Conservation (phyloP, 805 yeast genomes). For the Metschnikowia kofuensis region DNA sequence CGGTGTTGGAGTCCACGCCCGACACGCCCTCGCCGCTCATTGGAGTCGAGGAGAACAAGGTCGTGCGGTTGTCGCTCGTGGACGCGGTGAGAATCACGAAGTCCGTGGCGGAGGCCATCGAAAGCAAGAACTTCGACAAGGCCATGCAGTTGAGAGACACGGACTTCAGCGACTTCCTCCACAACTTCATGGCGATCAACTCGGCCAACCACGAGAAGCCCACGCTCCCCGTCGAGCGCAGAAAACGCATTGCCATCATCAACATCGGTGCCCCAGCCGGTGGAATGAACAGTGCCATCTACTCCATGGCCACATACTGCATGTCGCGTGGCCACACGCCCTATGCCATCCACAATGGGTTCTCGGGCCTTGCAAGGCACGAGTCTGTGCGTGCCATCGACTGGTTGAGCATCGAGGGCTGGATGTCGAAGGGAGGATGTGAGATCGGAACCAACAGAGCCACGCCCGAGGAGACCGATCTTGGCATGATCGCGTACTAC, state of each 20-base stretch:
- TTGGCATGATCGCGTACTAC: conserved; percentile 69
- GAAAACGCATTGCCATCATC: conserved; percentile 76
- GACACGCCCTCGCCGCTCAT: conserved; percentile 79
- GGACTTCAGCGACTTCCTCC: conserved; percentile 61
- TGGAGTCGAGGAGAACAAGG: conserved; percentile 67
- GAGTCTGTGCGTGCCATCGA: conserved; percentile 71
- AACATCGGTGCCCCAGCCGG: conserved; percentile 98
- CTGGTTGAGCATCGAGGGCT: conserved; percentile 86
- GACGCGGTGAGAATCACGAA: conserved; percentile 73
- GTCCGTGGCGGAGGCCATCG: conserved; percentile 69
- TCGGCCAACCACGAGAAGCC: conserved; percentile 35
- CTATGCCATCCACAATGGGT: conserved; percentile 91
- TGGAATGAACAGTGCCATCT: conserved; percentile 88
- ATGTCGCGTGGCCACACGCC: conserved; percentile 87
- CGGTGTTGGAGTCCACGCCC: conserved; percentile 65
- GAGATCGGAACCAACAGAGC: conserved; percentile 95
- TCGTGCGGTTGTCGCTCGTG: conserved; percentile 63
- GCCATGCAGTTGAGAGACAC: conserved; percentile 73
- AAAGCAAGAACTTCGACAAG: conserved; percentile 58
- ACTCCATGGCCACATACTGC: conserved; percentile 88
- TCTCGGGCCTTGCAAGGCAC: conserved; percentile 85
- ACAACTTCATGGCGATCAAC: conserved; percentile 56
- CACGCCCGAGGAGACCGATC: conserved; percentile 64
- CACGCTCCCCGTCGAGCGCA: conserved; percentile 50
- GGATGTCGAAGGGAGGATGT: conserved; percentile 91